Base-by-base conservation (phyloP, 306 rosid species). In the Corylus avellana region DNA sequence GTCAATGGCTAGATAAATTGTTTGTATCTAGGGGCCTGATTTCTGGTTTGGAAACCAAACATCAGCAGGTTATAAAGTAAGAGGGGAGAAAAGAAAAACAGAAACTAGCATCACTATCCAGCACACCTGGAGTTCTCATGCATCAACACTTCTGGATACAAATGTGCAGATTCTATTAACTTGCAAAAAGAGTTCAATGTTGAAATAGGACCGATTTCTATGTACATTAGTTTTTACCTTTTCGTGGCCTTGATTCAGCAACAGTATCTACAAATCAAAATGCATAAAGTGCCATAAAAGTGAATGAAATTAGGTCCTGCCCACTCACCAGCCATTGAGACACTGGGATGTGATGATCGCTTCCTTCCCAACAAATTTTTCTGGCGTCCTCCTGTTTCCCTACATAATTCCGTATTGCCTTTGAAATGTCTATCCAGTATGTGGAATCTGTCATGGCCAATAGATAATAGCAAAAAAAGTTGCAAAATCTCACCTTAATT, bases 321-420 rank as follows among this genome's bases (percentile, higher is more conserved):
- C 53, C 77, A 89, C 97, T 90, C 81, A 95, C 99, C 99, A 95
- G 90, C 99, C 99, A 89, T 95, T 95, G 75, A 95, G 99, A 88
- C 99, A 93, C 86, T 95, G 99, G 70, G 99, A 93, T 32, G 98
- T 95, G 79, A 95, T 95, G 85, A 95, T 86, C 37, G 99, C 99
- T 87, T 95, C 99, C 88, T 95, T 95, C 76, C 99, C 99, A 81
- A 95, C 99, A 89, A 93, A 89, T 88, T 93, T 95, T 79, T 95
- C 99, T 22, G 99, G 98, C 22, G 99, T 95, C 78, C 99, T 90
- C 84, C 88, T 85, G 81, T 95, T 95, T 72, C 99, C 99, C 99
- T 95, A 91, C 76, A 83, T 78, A 84, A 77, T 73, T 78, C 75
- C 83, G 81, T n/a, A 72, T 63, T 82, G 83, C 66, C 66, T 51